These are phyloP conservation scores for Tetrapisispora arboricola DNA, from an alignment of 805 yeast species.

Conservation along the genomic window DNA sequence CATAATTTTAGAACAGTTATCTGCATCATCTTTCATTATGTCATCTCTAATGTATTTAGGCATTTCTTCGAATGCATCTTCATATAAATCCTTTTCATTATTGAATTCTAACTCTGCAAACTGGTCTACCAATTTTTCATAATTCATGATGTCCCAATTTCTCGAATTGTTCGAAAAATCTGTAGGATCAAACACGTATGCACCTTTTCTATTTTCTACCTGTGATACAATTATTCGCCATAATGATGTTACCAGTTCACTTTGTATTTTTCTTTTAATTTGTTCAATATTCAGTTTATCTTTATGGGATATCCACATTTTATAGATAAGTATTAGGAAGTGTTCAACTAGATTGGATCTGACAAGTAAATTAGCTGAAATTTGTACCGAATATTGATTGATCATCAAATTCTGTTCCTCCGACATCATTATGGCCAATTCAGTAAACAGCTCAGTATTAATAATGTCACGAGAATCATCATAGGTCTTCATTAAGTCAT, in stretches of 20 bases:
- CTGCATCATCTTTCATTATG: conserved; percentile 32
- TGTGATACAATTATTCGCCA: conserved; percentile 39
- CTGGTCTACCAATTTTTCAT: conserved; percentile 26
- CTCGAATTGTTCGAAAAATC: not conserved
- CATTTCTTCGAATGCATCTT: conserved; percentile 35
- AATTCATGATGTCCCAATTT: conserved; percentile 4
- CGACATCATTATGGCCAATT: conserved; percentile 22
- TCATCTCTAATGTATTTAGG: conserved; percentile 31
- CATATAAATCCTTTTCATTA: conserved; percentile 24
- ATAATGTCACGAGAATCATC: conserved; percentile 10
- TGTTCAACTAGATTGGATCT: conserved; percentile 16
- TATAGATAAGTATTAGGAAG: conserved; percentile 10
- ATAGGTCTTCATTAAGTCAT: conserved; percentile 28
- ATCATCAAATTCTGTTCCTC: conserved; percentile 27
- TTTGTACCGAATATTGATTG: conserved; percentile 17
- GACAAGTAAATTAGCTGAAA: conserved; percentile 11
- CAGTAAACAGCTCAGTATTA: conserved; percentile 18
- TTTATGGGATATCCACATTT: conserved; percentile 15
- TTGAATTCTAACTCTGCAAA: conserved; percentile 26
- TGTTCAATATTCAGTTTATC: conserved; percentile 10
- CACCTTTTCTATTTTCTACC: conserved; percentile 2
- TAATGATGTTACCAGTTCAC: conserved; percentile 40
- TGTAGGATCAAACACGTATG: conserved; percentile 6
- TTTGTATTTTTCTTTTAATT: conserved; percentile 26
- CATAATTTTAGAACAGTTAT: conserved; percentile 14